phyloP scores from a whole-genome alignment of 2,329 filamentous ascomycete genomes.

The Hypomyces perniciosus region DNA sequence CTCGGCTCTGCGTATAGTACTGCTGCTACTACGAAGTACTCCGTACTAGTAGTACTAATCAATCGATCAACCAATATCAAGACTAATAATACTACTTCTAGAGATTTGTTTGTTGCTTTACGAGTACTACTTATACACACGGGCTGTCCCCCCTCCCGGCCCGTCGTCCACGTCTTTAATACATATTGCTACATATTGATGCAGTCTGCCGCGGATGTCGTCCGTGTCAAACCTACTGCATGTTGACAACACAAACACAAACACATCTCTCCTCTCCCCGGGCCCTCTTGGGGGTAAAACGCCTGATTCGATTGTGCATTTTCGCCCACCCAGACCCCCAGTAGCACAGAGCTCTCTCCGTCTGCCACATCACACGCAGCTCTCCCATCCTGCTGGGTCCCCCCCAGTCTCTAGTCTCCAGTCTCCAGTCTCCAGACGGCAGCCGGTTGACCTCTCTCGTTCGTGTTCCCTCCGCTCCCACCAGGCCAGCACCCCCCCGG shows the following conservation, averaged over 20 bases:
- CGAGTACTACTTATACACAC: no score
- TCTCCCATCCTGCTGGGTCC: slow-evolving; percentile 6
- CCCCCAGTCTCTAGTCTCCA: not conserved
- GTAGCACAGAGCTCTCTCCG: slow-evolving; percentile 7
- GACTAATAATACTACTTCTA: no score
- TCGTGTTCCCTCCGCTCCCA: not conserved
- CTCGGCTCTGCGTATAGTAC: no score
- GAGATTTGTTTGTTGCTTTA: no score
- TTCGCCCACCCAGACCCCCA: slow-evolving; percentile 5
- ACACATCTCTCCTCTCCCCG: not conserved
- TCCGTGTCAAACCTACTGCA: slow-evolving; percentile 9
- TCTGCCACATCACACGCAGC: slow-evolving; percentile 14
- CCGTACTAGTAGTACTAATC: no score
- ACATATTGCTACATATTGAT: not conserved
- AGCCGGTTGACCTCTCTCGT: not conserved
- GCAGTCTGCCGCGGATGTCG: slow-evolving; percentile 7
- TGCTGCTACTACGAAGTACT: no score
- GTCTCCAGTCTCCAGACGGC: not conserved
- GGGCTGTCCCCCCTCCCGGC: not conserved
- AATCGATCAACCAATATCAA: no score
- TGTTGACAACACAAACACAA: slow-evolving; percentile 9
- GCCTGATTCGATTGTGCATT: slow-evolving; percentile 1
- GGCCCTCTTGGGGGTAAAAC: not conserved
- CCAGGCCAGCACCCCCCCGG: not conserved
- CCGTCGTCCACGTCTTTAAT: not conserved